These are phyloP conservation scores for Hypomontagnella submonticulosa DNA, from an alignment of 495 filamentous ascomycete genomes.

Conservation along the genomic window DNA sequence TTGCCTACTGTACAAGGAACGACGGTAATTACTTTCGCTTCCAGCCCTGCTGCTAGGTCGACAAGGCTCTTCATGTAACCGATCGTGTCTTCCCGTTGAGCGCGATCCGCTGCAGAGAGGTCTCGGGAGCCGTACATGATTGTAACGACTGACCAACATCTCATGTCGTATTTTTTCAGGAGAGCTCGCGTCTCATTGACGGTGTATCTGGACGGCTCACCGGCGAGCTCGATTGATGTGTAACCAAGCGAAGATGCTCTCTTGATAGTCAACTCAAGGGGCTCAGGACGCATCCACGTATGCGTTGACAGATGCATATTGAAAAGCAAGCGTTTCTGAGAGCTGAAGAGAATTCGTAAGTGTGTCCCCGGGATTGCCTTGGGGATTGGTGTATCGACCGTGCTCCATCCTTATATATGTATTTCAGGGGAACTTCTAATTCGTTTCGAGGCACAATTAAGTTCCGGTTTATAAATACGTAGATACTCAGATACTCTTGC, in stretches of 20 bases:
- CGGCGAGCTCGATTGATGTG: slow-evolving; percentile 47
- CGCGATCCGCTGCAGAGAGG: slow-evolving; percentile 32
- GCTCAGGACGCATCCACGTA: slow-evolving; percentile 50
- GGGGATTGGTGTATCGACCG: neutral
- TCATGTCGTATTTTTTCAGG: slow-evolving; percentile 40
- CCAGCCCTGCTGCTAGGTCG: slow-evolving; percentile 35
- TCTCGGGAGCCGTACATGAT: slow-evolving; percentile 47
- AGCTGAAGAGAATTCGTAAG: slow-evolving; percentile 1
- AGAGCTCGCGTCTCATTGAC: slow-evolving; percentile 34
- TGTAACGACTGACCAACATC: slow-evolving; percentile 44
- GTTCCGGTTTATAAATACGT: neutral
- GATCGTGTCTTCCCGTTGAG: slow-evolving; percentile 40
- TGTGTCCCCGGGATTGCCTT: neutral
- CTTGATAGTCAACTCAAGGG: slow-evolving; percentile 42
- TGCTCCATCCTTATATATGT: slow-evolving; percentile 10
- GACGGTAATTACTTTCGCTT: slow-evolving; percentile 41
- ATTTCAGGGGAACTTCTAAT: neutral
- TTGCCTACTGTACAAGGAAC: slow-evolving; percentile 46
- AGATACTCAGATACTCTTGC: slow-evolving; percentile 2
- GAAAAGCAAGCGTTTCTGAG: neutral
- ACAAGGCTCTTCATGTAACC: slow-evolving; percentile 45
- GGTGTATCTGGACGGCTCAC: slow-evolving; percentile 41
- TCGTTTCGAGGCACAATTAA: neutral
- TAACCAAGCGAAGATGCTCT: slow-evolving; percentile 44
- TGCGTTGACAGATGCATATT: slow-evolving; percentile 49